phyloP scores from a whole-genome alignment of 78 protist species.

The Dictyostelium purpureum region DNA sequence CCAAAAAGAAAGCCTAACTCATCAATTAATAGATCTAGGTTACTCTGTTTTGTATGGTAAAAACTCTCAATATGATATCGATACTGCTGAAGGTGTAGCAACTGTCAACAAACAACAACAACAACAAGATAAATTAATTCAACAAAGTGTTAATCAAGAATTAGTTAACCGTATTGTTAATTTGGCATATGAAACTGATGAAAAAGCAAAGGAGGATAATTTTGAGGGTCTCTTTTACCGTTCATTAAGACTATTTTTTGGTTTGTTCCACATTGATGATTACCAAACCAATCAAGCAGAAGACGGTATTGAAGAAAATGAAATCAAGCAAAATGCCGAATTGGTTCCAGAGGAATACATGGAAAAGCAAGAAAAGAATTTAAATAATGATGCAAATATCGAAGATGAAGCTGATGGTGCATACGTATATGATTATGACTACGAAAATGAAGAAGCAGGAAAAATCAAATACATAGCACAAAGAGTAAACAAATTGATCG shows the following conservation, averaged over 20 bases:
- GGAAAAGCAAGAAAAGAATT: no score
- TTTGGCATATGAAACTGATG: not conserved
- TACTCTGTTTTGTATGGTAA: not conserved
- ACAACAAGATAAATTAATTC: no score
- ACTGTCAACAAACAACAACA: no score
- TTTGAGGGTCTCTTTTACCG: not conserved
- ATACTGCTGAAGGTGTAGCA: not conserved
- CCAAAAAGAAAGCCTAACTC: not conserved
- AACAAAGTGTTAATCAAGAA: not conserved
- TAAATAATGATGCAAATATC: not conserved
- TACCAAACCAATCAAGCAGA: not conserved
- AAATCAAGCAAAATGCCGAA: not conserved
- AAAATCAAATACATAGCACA: not conserved
- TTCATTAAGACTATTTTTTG: not conserved
- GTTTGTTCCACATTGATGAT: not conserved
- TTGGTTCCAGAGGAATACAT: no score
- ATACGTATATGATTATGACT: not conserved
- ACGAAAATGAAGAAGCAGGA: not conserved
- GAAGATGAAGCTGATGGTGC: not conserved
- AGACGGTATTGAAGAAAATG: not conserved
- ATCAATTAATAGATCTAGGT: not conserved
- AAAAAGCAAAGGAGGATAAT: not conserved
- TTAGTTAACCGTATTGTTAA: not conserved
- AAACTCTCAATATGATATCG: not conserved
- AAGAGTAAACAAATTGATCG: not conserved